A percentile compares a stretch with the other conserved stretches of the same genome.
Evolutionary conservation across 176 grass and related monocot genomes (phyloP).

Genomic region (Carex myosuroides): DNA sequence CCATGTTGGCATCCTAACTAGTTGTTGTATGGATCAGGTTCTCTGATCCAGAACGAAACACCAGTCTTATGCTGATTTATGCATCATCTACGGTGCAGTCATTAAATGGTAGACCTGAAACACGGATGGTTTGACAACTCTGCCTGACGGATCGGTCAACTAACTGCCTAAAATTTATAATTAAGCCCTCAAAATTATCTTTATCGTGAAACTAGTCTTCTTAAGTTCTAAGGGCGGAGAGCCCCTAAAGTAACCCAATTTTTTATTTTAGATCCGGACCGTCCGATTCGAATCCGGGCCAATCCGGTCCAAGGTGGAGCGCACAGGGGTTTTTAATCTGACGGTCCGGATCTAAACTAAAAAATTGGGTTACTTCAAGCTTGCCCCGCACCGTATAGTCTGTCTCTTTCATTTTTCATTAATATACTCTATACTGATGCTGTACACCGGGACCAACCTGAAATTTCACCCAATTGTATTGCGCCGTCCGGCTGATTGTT

Average conservation of each 20-base stretch:
- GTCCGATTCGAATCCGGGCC: no score
- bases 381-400: background rate
- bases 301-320: no score
- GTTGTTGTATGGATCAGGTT: background rate
- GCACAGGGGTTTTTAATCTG: no score
- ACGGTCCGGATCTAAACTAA: no score
- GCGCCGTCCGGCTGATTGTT: constrained; percentile 10
- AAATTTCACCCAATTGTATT: background rate
- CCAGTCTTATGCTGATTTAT: no score
- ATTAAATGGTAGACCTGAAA: background rate
- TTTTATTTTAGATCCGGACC: no score
- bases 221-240: no score
- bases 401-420: background rate
- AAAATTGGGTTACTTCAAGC: background rate
- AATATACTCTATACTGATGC: background rate
- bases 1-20: background rate
- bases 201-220: background rate
- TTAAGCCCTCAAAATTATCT: background rate
- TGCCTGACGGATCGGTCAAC: background rate
- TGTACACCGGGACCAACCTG: background rate
- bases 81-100: background rate
- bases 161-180: background rate
- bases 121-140: background rate
- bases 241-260: no score
- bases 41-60: background rate